Evolutionary conservation across 805 yeast genomes (phyloP).

Genomic region (Ascoidea rubescens): DNA sequence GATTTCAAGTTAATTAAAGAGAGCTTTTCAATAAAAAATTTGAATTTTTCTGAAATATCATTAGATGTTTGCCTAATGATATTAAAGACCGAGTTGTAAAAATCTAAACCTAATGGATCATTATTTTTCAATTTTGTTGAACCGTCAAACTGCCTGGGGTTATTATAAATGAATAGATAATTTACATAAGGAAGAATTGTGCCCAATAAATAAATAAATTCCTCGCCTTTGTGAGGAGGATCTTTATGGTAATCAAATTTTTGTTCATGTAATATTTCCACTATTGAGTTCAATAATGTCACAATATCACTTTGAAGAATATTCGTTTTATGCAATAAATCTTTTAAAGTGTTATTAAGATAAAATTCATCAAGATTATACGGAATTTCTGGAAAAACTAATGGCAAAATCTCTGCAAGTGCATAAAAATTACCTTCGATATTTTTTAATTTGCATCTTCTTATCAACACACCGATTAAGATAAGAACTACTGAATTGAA

Average conservation of each 20-base stretch:
- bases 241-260: constrained; percentile 22
- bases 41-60: constrained; percentile 17
- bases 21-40: constrained; percentile 14
- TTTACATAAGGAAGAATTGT: not conserved
- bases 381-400: not conserved
- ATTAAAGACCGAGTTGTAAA: constrained; percentile 14
- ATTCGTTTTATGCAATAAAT: too few species aligned
- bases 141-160: not conserved
- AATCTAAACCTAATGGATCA: not conserved
- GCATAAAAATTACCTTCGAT: constrained; percentile 9
- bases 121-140: not conserved
- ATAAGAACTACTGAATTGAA: not conserved
- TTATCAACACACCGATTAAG: not conserved
- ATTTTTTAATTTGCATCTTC: not conserved
- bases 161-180: not conserved
- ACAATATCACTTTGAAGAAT: too few species aligned
- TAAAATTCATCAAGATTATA: not conserved
- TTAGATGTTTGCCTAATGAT: constrained; percentile 16
- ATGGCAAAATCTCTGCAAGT: constrained; percentile 12
- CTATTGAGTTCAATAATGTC: not conserved
- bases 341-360: not conserved
- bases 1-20: not conserved
- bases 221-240: constrained; percentile 24
- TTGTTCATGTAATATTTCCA: not conserved
- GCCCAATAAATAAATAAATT: constrained; percentile 15